These are phyloP conservation scores for Chenopodium quinoa DNA, from an alignment of 148 eudicot species.

Conservation along the genomic window DNA sequence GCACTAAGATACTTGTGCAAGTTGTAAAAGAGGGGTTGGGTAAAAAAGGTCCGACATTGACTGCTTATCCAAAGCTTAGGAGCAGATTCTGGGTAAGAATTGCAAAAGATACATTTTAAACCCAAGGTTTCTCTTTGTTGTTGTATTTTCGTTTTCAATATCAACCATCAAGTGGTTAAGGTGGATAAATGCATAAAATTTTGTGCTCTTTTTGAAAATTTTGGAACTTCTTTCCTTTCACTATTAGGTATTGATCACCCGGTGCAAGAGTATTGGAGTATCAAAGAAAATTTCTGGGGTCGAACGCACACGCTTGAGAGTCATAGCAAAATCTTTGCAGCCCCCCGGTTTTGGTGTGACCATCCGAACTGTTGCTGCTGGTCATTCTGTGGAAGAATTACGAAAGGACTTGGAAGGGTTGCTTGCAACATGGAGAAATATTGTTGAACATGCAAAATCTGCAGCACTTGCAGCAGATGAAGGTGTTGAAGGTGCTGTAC, in stretches of 20 bases:
- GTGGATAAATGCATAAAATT: background rate
- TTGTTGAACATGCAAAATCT: conserved; percentile 85
- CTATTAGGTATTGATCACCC: conserved; percentile 62
- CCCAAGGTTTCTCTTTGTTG: conserved; percentile 9
- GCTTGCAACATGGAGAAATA: conserved; percentile 86
- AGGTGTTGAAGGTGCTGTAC: conserved; percentile 84
- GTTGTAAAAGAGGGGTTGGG: conserved; percentile 96
- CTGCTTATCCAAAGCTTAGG: conserved; percentile 81
- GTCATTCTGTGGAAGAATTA: conserved; percentile 78
- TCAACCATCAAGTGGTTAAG: background rate
- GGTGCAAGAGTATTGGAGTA: conserved; percentile 61
- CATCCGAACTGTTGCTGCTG: conserved; percentile 84
- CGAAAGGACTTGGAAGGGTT: conserved; percentile 81
- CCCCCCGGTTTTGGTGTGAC: conserved; percentile 90
- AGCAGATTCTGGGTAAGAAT: conserved; percentile 93
- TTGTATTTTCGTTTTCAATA: conserved; percentile 4
- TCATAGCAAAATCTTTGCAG: conserved; percentile 78
- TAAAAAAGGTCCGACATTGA: conserved; percentile 75
- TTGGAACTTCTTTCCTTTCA: conserved; percentile 7
- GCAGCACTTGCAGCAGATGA: conserved; percentile 98
- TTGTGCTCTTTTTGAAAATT: background rate
- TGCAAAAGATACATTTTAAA: background rate
- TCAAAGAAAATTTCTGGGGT: conserved; percentile 78
- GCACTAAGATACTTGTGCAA: conserved; percentile 90
- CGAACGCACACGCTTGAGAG: conserved; percentile 81